Base-by-base conservation (phyloP, 2,329 filamentous ascomycete species). In the Leptographium procerum region DNA sequence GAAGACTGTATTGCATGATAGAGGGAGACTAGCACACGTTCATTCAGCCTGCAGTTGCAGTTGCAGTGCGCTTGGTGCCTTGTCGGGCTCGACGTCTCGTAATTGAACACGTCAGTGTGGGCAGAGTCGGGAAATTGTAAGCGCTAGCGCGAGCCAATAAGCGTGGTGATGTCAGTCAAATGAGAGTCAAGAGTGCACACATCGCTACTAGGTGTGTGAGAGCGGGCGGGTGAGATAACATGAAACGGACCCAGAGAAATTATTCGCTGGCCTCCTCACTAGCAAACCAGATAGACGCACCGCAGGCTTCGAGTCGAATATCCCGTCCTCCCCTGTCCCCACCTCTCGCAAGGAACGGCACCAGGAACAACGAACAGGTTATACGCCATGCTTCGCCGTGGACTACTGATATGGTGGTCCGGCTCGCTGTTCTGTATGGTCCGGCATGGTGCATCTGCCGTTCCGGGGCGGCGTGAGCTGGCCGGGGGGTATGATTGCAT, bases 81-180 rank as follows among this genome's bases (percentile, higher is more conserved):
- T 54, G 53, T 56, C 36, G 40, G 48, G 53, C 48, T 58, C n/a
- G 50, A 51, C 57, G 59, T 33, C 51, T 61, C 45, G 45, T 29
- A 43, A 34, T 19, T 24, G 52, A 45, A 55, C 59, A 61, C 59
- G 59, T 61, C 59, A 61, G 54, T 29, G 51, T 34, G 14, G 33
- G 51, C 31, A 34, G 31, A 26, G 31, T 34, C 51, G 26, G 50
- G 31, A 10, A 29, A 19, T 11, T 5, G 51, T 36, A 34, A 24
- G 29, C 33, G 31, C 51, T 36, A 36, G 51, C 19, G 33, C 29
- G n/a, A 22, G 31, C n/a, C 47, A 47, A 47, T 24, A 19, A 47
- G 11, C 3, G 24, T 9, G 14, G 19, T 16, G 45, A 26, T 40
- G 36, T 10, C 47, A 16, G 13, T 26, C 13, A 50, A 50, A 13